These are phyloP conservation scores for Taphrina populina DNA, from an alignment of 1,139 yeast genomes.

Conservation along the genomic window DNA sequence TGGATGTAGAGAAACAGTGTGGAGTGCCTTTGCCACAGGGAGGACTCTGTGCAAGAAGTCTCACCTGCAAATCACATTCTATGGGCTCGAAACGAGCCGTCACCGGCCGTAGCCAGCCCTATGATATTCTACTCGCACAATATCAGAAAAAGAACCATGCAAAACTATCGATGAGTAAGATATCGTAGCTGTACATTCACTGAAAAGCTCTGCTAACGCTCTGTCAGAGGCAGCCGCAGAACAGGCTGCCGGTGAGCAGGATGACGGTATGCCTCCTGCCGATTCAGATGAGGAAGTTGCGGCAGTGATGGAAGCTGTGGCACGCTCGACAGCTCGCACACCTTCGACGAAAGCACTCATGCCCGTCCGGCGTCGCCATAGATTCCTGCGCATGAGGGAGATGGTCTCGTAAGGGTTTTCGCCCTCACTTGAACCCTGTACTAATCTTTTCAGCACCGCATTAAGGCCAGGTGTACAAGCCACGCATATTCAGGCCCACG, in stretches of 20 bases:
- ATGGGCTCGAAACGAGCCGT: slow-evolving; percentile 98
- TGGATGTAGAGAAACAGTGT: slow-evolving; percentile 92
- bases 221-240: slow-evolving; percentile 34
- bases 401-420: slow-evolving; percentile 41
- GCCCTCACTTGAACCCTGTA: no score
- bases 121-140: slow-evolving; percentile 80
- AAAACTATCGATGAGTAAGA: slow-evolving; percentile 50
- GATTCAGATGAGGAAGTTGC: slow-evolving; percentile 91
- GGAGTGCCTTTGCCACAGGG: slow-evolving; percentile 93
- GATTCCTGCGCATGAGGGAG: slow-evolving; percentile 72
- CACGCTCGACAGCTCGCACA: slow-evolving; percentile 46
- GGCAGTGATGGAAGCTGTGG: slow-evolving; percentile 87
- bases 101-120: slow-evolving; percentile 86
- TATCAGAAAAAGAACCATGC: slow-evolving; percentile 93
- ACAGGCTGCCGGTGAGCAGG: slow-evolving; percentile 39
- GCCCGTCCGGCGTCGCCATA: slow-evolving; percentile 68
- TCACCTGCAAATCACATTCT: slow-evolving; percentile 95
- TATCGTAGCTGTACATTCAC: slow-evolving; percentile 15
- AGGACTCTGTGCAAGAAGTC: slow-evolving; percentile 87
- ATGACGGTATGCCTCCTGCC: slow-evolving; percentile 41
- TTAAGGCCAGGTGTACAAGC: slow-evolving; percentile 23
- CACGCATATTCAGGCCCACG: slow-evolving; percentile 21
- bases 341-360: slow-evolving; percentile 54
- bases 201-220: slow-evolving; percentile 41
- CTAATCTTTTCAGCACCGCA: slow-evolving; percentile 16